phyloP scores from a whole-genome alignment of 1,284 basidiomycete species.

The Apiotrichum veenhuisii region DNA sequence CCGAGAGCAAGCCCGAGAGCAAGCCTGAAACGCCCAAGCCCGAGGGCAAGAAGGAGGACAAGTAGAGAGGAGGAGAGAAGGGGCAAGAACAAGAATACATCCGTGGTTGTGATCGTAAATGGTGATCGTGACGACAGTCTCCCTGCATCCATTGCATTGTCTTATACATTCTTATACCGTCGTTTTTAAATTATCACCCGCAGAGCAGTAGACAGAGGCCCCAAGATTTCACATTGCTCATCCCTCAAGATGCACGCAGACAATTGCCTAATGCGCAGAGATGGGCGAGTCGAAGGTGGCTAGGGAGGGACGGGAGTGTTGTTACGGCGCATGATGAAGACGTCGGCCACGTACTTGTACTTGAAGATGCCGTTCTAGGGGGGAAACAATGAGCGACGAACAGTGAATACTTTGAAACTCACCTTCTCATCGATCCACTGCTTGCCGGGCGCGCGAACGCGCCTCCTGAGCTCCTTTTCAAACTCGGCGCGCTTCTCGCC shows the following conservation, averaged over 20 bases:
- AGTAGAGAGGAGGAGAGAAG: neutral
- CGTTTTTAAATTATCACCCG: slow-evolving; percentile 4
- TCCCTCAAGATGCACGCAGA: neutral
- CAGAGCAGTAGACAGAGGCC: neutral
- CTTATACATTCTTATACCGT: slow-evolving; percentile 9
- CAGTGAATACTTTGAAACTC: slow-evolving; percentile 3
- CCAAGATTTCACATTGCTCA: no score
- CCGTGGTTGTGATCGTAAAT: no score
- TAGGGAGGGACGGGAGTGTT: neutral
- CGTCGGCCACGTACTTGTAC: slow-evolving; percentile 37
- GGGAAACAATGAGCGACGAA: neutral
- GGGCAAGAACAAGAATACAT: no score
- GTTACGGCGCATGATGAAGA: slow-evolving; percentile 31
- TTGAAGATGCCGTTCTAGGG: slow-evolving; percentile 36
- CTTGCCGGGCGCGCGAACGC: slow-evolving; percentile 28
- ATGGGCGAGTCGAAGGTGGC: no score
- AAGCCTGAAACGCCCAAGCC: slow-evolving; percentile 8
- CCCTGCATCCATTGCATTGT: slow-evolving; percentile 14
- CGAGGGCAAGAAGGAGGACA: slow-evolving; percentile 12
- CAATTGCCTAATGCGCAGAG: neutral
- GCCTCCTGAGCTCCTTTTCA: slow-evolving; percentile 22
- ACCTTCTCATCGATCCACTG: slow-evolving; percentile 43
- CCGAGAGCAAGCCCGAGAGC: neutral
- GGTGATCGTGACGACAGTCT: neutral
- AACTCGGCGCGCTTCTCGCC: slow-evolving; percentile 27